phyloP scores from a whole-genome alignment of 257 asterid species.

The Craterostigma plantagineum region DNA sequence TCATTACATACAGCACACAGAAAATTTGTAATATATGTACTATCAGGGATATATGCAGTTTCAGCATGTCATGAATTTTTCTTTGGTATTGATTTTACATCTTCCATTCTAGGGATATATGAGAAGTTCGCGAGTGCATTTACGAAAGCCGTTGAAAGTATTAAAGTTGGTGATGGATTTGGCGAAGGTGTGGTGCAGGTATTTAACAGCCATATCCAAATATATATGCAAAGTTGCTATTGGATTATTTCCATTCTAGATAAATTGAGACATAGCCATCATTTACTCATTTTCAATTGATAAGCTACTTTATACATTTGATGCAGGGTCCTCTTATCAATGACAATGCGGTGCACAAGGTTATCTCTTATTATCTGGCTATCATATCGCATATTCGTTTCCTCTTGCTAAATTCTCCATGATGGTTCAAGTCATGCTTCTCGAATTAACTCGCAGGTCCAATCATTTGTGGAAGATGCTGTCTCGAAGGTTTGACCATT shows the following conservation, averaged over 20 bases:
- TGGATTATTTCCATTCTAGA: conserved; percentile 1
- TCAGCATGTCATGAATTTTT: conserved; percentile 7
- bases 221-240: neutral
- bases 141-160: conserved; percentile 47
- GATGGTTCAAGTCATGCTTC: conserved; percentile 9
- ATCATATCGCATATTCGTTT: conserved; percentile 9
- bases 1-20: too few relatives aligned
- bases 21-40: too few relatives aligned
- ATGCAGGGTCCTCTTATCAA: conserved; percentile 88
- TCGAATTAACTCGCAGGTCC: conserved; percentile 41
- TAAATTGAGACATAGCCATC: neutral
- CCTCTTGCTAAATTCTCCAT: conserved; percentile 4
- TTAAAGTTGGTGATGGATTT: conserved; percentile 96
- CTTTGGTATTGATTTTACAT: conserved; percentile 5
- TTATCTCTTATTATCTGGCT: conserved; percentile 7
- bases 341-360: conserved; percentile 82
- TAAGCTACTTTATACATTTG: conserved; percentile 8
- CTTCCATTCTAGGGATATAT: conserved; percentile 50
- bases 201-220: conserved; percentile 7
- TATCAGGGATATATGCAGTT: too few relatives aligned
- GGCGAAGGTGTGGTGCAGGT: conserved; percentile 87
- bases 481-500: conserved; percentile 52
- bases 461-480: conserved; percentile 70
- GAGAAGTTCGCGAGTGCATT: conserved; percentile 64
- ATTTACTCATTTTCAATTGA: neutral